phyloP scores from a whole-genome alignment of 371 early-diverging fungal genomes.

The Zancudomyces culisetae region DNA sequence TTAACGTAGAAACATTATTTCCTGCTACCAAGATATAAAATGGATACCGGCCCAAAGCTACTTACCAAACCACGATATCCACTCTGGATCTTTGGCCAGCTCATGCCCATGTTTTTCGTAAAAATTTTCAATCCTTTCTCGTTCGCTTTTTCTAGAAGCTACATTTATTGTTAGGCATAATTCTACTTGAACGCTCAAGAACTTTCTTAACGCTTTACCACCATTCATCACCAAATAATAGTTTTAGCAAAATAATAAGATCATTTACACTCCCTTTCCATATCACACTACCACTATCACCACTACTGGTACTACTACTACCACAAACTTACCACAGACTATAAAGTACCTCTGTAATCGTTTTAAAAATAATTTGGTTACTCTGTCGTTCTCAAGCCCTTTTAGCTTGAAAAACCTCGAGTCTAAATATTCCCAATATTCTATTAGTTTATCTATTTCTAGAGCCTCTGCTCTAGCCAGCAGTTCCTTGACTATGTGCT shows the following conservation, averaged over 20 bases:
- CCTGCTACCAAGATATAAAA: background rate
- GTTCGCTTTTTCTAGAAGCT: conserved; percentile 5
- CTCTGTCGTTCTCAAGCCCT: conserved; percentile 20
- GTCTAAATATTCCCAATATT: conserved; percentile 19
- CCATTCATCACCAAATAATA: background rate
- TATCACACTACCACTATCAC: too few relatives aligned
- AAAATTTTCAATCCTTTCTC: conserved; percentile 8
- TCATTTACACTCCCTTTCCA: too few relatives aligned
- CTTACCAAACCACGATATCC: conserved; percentile 21
- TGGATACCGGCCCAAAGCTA: background rate
- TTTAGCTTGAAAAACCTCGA: conserved; percentile 19
- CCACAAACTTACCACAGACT: background rate
- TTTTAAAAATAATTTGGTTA: conserved; percentile 20
- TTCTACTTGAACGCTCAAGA: conserved; percentile 2
- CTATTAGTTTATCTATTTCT: conserved; percentile 6
- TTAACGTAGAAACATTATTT: background rate
- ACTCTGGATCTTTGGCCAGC: conserved; percentile 20
- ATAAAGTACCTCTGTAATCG: conserved; percentile 7
- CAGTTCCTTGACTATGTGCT: conserved; percentile 14
- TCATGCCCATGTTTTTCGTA: conserved; percentile 12
- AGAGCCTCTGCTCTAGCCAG: conserved; percentile 11
- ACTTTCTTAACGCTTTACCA: background rate
- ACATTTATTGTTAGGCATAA: conserved; percentile 14
- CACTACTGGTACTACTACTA: too few relatives aligned
- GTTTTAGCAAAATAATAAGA: too few relatives aligned